Evolutionary conservation across 352 stramenopile species (phyloP).

Genomic region (Thalassiosira hispida): DNA sequence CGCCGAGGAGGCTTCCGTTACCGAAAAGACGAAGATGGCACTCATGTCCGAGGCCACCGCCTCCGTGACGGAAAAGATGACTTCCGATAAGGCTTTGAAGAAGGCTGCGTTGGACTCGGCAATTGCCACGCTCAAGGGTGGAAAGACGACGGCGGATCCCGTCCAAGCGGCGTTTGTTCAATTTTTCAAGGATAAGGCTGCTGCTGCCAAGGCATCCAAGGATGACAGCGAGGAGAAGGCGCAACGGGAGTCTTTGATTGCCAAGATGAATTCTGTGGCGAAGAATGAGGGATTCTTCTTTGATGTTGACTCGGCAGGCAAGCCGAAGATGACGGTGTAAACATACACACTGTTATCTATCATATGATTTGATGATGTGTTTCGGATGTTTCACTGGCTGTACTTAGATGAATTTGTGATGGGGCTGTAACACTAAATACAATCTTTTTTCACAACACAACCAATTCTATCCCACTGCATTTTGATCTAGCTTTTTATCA

Average conservation of each 20-base stretch:
- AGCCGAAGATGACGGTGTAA: constrained; percentile 75
- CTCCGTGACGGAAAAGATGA: constrained; percentile 68
- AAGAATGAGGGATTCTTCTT: constrained; percentile 81
- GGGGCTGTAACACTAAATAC: constrained; percentile 19
- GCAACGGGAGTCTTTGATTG: constrained; percentile 61
- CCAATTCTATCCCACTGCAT: too few relatives aligned
- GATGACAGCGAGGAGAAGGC: constrained; percentile 65
- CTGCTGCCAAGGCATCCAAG: constrained; percentile 60
- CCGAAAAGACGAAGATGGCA: constrained; percentile 78
- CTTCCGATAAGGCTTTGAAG: constrained; percentile 65
- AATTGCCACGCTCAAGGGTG: constrained; percentile 77
- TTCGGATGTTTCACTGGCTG: background rate
- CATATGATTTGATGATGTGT: background rate
- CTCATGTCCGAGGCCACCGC: constrained; percentile 78
- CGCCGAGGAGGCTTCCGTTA: constrained; percentile 64
- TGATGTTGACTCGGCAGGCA: constrained; percentile 65
- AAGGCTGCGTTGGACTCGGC: constrained; percentile 70
- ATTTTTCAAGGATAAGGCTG: constrained; percentile 78
- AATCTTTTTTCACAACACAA: background rate
- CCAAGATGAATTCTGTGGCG: constrained; percentile 77
- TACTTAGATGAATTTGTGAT: background rate
- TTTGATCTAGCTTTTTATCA: too few relatives aligned
- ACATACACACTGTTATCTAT: constrained; percentile 1
- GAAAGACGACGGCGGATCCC: constrained; percentile 47
- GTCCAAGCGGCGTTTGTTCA: constrained; percentile 72